Conservation (phyloP, 345 rosid species). For the Balakata baccata region DNA sequence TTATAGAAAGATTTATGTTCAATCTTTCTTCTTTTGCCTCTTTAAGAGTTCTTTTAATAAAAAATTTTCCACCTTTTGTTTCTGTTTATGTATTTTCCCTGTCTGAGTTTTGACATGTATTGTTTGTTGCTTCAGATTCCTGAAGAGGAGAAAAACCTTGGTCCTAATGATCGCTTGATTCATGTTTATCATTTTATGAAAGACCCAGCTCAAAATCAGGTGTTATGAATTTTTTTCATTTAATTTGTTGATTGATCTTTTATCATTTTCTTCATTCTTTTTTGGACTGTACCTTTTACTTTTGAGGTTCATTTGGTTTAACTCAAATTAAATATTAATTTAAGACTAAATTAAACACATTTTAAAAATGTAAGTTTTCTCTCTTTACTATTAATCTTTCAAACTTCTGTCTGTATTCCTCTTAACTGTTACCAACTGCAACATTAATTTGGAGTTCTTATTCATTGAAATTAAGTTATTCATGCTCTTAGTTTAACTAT, state of each 20-base stretch:
- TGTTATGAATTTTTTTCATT: slow-evolving; percentile 19
- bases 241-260: not conserved
- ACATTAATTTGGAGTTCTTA: not conserved
- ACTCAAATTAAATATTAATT: not conserved
- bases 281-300: too few species aligned
- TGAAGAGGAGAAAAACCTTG: slow-evolving; percentile 92
- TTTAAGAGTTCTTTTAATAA: not conserved
- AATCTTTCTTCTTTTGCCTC: not conserved
- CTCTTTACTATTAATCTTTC: not conserved
- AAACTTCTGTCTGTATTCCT: not conserved
- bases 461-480: not conserved
- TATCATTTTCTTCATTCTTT: not conserved
- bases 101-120: not conserved
- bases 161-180: slow-evolving; percentile 83
- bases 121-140: slow-evolving; percentile 54
- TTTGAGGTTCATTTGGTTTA: not conserved
- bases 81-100: not conserved
- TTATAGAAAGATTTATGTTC: not conserved
- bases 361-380: not conserved
- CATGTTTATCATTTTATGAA: slow-evolving; percentile 90
- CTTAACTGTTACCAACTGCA: not conserved
- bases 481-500: not conserved
- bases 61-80: not conserved
- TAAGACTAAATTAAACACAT: not conserved
- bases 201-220: slow-evolving; percentile 77